Evolutionary conservation across 352 stramenopile genomes (phyloP).

Genomic region (Pythium rhizo-oryzae): DNA sequence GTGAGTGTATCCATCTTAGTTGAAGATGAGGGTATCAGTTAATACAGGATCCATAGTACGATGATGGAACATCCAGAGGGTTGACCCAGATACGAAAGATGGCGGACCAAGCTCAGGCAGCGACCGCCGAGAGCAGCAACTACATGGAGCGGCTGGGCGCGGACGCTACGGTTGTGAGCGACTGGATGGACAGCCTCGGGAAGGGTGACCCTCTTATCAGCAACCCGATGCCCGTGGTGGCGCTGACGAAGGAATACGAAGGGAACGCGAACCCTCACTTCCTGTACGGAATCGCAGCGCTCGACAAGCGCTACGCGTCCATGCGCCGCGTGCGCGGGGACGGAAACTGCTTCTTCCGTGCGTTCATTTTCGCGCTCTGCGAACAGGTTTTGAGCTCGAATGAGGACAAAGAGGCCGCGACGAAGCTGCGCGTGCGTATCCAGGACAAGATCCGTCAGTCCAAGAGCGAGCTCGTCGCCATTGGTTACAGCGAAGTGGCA

Average conservation of each 20-base stretch:
- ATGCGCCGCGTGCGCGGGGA: conserved; percentile 88
- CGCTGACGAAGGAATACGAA: conserved; percentile 69
- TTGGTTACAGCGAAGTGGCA: conserved; percentile 91
- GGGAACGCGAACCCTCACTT: conserved; percentile 79
- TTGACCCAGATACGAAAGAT: conserved; percentile 3
- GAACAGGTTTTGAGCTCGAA: conserved; percentile 61
- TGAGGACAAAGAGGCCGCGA: conserved; percentile 25
- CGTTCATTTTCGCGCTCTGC: conserved; percentile 89
- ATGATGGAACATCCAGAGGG: neutral
- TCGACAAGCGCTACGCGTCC: conserved; percentile 67
- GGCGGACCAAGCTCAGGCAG: conserved; percentile 2
- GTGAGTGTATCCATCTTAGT: conserved; percentile 22
- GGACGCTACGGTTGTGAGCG: conserved; percentile 12
- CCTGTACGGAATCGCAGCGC: conserved; percentile 63
- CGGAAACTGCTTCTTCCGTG: conserved; percentile 93
- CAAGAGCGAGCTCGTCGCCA: conserved; percentile 69
- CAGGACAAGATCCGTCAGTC: conserved; percentile 67
- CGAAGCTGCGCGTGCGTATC: conserved; percentile 41
- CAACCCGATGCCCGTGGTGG: conserved; percentile 57
- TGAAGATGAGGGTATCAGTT: conserved; percentile 18
- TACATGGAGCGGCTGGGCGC: conserved; percentile 12
- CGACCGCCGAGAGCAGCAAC: conserved; percentile 1
- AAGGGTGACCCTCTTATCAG: conserved; percentile 45
- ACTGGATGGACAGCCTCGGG: conserved; percentile 26
- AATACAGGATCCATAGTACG: conserved; percentile 25